Evolutionary conservation across 768 basidiomycete species (phyloP).

Genomic region (Chlorophyllum brunneum): DNA sequence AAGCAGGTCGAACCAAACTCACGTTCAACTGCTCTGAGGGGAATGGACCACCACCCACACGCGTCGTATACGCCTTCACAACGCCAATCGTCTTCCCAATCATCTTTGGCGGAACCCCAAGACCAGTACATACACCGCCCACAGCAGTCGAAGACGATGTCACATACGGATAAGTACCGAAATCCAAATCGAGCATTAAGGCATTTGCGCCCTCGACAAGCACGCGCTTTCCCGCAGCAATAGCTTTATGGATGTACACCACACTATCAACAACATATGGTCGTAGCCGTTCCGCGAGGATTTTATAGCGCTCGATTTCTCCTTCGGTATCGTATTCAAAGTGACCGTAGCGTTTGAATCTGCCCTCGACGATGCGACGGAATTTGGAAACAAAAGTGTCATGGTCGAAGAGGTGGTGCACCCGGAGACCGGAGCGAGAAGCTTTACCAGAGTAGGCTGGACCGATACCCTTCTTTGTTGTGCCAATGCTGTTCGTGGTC

Average conservation of each 20-base stretch:
- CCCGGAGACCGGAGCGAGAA: slow-evolving; percentile 89
- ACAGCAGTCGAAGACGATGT: slow-evolving; percentile 92
- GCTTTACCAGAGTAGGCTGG: slow-evolving; percentile 98
- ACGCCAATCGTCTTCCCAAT: slow-evolving; percentile 91
- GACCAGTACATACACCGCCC: slow-evolving; percentile 94
- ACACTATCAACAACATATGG: slow-evolving; percentile 92
- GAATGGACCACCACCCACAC: slow-evolving; percentile 98
- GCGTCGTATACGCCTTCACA: slow-evolving; percentile 96
- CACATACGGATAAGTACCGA: slow-evolving; percentile 97
- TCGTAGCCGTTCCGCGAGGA: slow-evolving; percentile 74
- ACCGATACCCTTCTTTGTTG: slow-evolving; percentile 97
- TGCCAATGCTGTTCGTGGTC: slow-evolving; percentile 70
- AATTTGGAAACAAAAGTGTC: slow-evolving; percentile 87
- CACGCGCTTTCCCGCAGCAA: slow-evolving; percentile 70
- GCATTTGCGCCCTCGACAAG: slow-evolving; percentile 98
- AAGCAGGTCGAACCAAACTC: slow-evolving; percentile 21
- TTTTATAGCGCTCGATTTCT: slow-evolving; percentile 91
- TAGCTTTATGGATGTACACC: slow-evolving; percentile 76
- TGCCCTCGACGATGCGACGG: slow-evolving; percentile 90
- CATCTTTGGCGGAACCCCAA: slow-evolving; percentile 90
- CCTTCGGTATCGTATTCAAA: slow-evolving; percentile 99
- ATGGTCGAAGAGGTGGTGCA: slow-evolving; percentile 94
- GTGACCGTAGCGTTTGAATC: slow-evolving; percentile 96
- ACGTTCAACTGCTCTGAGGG: slow-evolving; percentile 94
- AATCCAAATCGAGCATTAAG: slow-evolving; percentile 97